A percentile compares a stretch with the other conserved stretches of the same genome.
phyloP scores from a whole-genome alignment of 176 grass and related monocot genomes.

The Puccinellia tenuiflora region DNA sequence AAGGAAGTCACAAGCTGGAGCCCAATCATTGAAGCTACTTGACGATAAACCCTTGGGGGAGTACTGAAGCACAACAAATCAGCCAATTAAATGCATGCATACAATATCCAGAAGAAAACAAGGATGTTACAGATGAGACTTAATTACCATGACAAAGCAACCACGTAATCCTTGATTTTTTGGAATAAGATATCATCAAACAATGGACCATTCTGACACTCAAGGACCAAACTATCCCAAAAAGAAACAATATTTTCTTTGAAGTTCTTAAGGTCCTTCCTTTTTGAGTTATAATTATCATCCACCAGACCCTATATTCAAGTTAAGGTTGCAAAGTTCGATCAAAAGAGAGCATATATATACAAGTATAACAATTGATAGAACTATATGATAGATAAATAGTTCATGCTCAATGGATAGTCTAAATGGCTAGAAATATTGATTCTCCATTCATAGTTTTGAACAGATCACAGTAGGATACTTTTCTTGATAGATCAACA shows the following conservation, averaged over 20 bases:
- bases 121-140: background rate
- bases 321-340: constrained; percentile 34
- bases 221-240: constrained; percentile 78
- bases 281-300: constrained; percentile 82
- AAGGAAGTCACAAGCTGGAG: constrained; percentile 94
- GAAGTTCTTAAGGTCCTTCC: constrained; percentile 84
- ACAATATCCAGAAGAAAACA: background rate
- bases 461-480: constrained; percentile 39
- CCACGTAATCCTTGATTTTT: constrained; percentile 76
- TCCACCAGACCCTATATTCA: constrained; percentile 69
- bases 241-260: constrained; percentile 90
- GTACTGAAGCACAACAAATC: constrained; percentile 52
- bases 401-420: no score
- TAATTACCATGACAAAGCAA: constrained; percentile 89
- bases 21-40: constrained; percentile 76
- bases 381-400: no score
- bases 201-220: constrained; percentile 93
- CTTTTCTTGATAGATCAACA: constrained; percentile 71
- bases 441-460: background rate
- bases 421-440: background rate
- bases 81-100: constrained; percentile 20
- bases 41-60: constrained; percentile 91
- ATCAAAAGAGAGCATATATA: constrained; percentile 14
- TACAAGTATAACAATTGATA: background rate
- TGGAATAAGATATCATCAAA: constrained; percentile 76